Base-by-base conservation (phyloP, 2,329 filamentous ascomycete species). In the Xylaria sp. region DNA sequence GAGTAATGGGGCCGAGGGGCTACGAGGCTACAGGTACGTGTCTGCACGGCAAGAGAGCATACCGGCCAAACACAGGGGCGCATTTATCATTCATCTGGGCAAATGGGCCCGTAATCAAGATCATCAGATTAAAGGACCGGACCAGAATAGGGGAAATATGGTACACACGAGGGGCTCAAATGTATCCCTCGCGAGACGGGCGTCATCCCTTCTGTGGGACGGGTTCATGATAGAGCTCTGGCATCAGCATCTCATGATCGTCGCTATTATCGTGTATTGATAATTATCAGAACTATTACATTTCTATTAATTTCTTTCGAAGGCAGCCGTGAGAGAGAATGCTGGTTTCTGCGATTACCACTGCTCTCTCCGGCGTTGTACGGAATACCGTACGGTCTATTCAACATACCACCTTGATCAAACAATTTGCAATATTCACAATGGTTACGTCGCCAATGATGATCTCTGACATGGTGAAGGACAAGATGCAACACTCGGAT, bases 1-100 rank as follows among this genome's bases (percentile, higher is more conserved):
- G 47, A 53, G 42, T 52, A 51, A 60, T 34, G 44, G 35, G 52
- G 48, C 57, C 35, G 39, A 30, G 19, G 19, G 30, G 55, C 53
- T 16, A 47, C 54, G 13, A 52, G 34, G 23, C 30, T 53, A 9
- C 37, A 44, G 54, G 35, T 39, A 56, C 19, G 48, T 35, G 49
- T 10, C 10, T 16, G 19, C 50, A 51, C 19, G 37, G 18, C 37
- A 6, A 56, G 49, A 11, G 18, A 23, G 47, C 48, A 11, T 49
- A 46, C 44, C 11, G 39, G 50, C 13, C 52, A 16, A 46, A 50
- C 30, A 54, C 19, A 35, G n/a, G 11, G 16, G n/a, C 9, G 23
- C 23, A 30, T 30, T 30, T 5, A 9, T 18, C 44, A 51, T 49
- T 34, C 19, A 37, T 49, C 35, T n/a, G 8, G 13, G 9, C 18